Evolutionary conservation across 2,329 filamentous ascomycete genomes (phyloP).

Genomic region (Pseudogymnoascus sp.): DNA sequence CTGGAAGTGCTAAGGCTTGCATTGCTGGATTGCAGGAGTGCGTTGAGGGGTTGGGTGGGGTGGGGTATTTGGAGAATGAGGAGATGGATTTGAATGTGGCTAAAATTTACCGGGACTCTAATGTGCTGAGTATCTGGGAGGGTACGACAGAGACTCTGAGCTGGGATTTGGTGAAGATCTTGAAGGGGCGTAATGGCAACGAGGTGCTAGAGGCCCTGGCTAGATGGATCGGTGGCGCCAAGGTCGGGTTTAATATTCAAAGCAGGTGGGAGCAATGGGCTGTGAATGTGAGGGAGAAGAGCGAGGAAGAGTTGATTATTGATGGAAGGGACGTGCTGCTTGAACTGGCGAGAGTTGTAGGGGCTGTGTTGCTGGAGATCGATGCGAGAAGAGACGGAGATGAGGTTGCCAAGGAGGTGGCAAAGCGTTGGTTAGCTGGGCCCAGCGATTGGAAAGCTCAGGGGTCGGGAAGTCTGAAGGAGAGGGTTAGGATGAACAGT

Average conservation of each 20-base stretch:
- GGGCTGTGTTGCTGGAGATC: constrained; percentile 25
- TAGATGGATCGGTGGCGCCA: constrained; percentile 28
- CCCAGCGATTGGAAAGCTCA: constrained; percentile 1
- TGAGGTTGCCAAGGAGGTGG: constrained; percentile 24
- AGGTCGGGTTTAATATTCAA: not conserved
- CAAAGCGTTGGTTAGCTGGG: constrained; percentile 20
- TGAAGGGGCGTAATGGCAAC: constrained; percentile 30
- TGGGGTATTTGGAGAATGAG: constrained; percentile 55
- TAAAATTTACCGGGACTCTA: constrained; percentile 54
- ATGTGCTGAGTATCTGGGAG: constrained; percentile 61
- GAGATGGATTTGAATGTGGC: constrained; percentile 59
- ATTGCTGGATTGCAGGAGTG: constrained; percentile 44
- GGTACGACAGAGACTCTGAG: constrained; percentile 65
- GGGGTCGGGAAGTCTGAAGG: not conserved
- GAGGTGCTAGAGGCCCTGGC: constrained; percentile 35
- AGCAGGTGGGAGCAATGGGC: constrained; percentile 15
- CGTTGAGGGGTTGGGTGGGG: constrained; percentile 57
- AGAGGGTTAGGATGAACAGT: not conserved
- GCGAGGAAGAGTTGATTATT: constrained; percentile 26
- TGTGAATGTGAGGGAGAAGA: constrained; percentile 13
- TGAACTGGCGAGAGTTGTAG: constrained; percentile 26
- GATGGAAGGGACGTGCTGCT: constrained; percentile 26
- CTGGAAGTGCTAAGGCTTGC: constrained; percentile 42
- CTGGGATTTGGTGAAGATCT: constrained; percentile 41
- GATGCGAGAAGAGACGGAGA: constrained; percentile 29